Base-by-base conservation (phyloP, 768 basidiomycete species). In the Panus rudis region DNA sequence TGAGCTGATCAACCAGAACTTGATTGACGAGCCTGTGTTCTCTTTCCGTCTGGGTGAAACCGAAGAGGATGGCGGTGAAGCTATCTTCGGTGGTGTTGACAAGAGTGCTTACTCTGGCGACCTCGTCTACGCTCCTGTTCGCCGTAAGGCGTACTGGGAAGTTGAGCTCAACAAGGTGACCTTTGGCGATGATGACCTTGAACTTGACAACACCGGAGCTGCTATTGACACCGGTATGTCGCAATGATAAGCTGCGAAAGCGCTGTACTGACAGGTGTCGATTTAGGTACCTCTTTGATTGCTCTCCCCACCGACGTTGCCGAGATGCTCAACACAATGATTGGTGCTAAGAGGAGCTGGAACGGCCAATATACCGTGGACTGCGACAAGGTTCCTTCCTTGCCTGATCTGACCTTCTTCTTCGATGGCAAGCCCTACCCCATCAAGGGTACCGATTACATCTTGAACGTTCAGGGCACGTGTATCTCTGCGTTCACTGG, bases 101-200 rank as follows among this genome's bases (percentile, higher is more conserved):
- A 41, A 63, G 10, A 52, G 52, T 20, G 84, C 88, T 25, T 97
- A 86, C 69, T 76, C 63, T 4, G 96, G 96, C 61, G 69, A 81
- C 57, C 74, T 99, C 47, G 56, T 63, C 19, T 98, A 98, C 55
- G 91, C 85, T 23, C 94, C 96, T 39, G 72, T 99, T 41, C 83
- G 93, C 54, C 79, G 91, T 54, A 92, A 89, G 74, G 96, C 91
- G 4, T 98, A 96, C 67, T 96, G 93, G 93, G 94, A 98, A 65
- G 91, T 98, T 35, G 92, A 96, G 61, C 83, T 99, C 21, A 73
- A 89, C 67, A 81, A 82, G 61, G 72, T 99, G 48, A 55, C 67
- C 3, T 93, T 99, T 44, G 96, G 93, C 37, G 71, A 81, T 33
- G 94, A 98, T 37, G 76, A 71, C 30, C 75, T 98, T 34, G 91